These are phyloP conservation scores for Gomphus sp. DNA, from an alignment of 1,284 basidiomycete species.

Conservation along the genomic window DNA sequence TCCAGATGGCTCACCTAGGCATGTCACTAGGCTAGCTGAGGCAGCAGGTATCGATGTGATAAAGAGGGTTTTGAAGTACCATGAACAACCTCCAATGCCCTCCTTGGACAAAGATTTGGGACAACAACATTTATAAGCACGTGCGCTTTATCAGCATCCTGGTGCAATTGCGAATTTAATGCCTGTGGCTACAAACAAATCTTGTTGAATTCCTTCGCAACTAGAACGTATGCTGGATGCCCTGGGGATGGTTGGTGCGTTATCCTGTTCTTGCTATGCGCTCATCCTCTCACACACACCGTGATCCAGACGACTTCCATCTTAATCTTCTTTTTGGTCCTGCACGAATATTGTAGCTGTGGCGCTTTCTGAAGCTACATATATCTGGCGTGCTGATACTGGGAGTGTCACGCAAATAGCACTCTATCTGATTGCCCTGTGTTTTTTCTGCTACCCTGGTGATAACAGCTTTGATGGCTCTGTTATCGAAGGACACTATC, in stretches of 20 bases:
- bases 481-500: no score
- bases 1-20: constrained; percentile 48
- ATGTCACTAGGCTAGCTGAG: constrained; percentile 64
- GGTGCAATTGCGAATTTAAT: constrained; percentile 53
- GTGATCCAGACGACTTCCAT: constrained; percentile 79
- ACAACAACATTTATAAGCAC: constrained; percentile 62
- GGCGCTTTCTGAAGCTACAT: constrained; percentile 74
- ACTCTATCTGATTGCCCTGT: no score
- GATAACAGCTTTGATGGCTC: no score
- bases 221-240: constrained; percentile 93
- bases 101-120: constrained; percentile 60
- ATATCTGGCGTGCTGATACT: constrained; percentile 91
- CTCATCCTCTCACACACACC: background rate
- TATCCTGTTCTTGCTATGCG: background rate
- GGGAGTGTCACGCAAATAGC: constrained; percentile 76
- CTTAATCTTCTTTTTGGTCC: constrained; percentile 91
- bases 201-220: constrained; percentile 72
- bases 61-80: constrained; percentile 68
- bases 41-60: constrained; percentile 67
- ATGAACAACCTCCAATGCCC: constrained; percentile 63
- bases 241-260: constrained; percentile 65
- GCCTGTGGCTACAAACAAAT: constrained; percentile 47
- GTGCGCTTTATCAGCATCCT: constrained; percentile 63
- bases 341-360: constrained; percentile 82
- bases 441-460: no score